A percentile compares a stretch with the other conserved stretches of the same genome.
These are phyloP conservation scores for Phyllosticta citrichinensis DNA, from an alignment of 2,329 filamentous ascomycete species.

Conservation along the genomic window DNA sequence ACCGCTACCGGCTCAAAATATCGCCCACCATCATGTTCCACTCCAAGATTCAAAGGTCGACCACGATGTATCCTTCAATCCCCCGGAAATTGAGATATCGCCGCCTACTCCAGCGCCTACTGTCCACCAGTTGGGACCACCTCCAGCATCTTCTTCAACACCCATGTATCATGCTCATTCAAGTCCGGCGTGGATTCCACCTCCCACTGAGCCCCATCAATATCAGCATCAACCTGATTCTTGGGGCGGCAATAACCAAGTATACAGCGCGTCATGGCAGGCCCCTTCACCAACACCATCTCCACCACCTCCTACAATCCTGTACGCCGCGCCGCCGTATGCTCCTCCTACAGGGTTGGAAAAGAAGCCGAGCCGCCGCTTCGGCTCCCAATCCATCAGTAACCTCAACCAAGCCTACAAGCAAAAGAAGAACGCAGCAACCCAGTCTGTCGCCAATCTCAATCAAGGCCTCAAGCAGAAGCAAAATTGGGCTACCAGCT, in stretches of 20 bases:
- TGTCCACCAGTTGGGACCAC: not conserved
- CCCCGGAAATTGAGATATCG: slow-evolving; percentile 2
- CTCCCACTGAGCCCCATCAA: not conserved
- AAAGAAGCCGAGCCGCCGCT: not conserved
- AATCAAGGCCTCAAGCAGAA: slow-evolving; percentile 1
- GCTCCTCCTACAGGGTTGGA: slow-evolving; percentile 1
- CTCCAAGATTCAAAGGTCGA: not conserved
- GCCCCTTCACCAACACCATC: not conserved
- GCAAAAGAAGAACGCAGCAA: slow-evolving; percentile 1
- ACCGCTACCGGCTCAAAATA: not conserved
- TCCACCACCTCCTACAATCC: not conserved
- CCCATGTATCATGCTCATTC: slow-evolving; percentile 3
- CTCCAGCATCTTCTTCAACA: not conserved
- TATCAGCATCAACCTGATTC: not conserved
- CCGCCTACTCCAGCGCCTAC: not conserved
- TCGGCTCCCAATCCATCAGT: slow-evolving; percentile 5
- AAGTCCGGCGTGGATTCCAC: not conserved
- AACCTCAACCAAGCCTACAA: slow-evolving; percentile 6
- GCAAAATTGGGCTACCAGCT: slow-evolving; percentile 2
- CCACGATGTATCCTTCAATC: not conserved
- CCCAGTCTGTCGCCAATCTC: slow-evolving; percentile 1
- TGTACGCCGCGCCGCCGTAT: not conserved
- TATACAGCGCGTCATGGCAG: not conserved
- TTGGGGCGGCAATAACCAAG: not conserved
- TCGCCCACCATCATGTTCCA: not conserved